A percentile compares a stretch with the other conserved stretches of the same genome.
Conservation (phyloP, 2,329 filamentous ascomycete genomes). For the Nothophaeocryptopus gaeumannii region DNA sequence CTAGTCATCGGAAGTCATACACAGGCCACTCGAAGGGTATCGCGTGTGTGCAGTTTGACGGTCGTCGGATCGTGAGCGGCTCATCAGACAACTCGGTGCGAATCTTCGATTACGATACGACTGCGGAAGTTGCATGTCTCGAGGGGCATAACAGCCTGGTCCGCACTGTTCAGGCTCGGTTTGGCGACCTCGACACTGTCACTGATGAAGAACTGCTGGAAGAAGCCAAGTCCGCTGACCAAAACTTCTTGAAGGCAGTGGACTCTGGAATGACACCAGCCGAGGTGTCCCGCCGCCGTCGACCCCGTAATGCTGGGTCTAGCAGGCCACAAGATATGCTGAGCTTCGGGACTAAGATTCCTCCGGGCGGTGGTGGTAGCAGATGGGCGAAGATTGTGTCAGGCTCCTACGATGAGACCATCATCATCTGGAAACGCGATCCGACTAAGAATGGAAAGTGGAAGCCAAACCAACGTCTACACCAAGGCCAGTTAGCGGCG, state of each 20-base stretch:
- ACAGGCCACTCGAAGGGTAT: conserved; percentile 92
- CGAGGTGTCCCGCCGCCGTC: conserved; percentile 34
- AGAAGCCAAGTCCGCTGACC: conserved; percentile 71
- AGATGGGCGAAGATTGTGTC: conserved; percentile 93
- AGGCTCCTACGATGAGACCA: conserved; percentile 91
- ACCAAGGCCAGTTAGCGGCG: conserved; percentile 27
- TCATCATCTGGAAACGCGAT: conserved; percentile 86
- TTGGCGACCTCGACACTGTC: conserved; percentile 75
- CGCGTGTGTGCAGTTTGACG: conserved; percentile 95
- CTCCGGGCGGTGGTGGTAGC: conserved; percentile 85
- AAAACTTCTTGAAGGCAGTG: conserved; percentile 64
- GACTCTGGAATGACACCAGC: conserved; percentile 43
- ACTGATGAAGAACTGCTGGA: conserved; percentile 70
- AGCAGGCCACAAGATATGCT: conserved; percentile 71
- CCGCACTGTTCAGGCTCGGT: conserved; percentile 90
- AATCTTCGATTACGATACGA: conserved; percentile 84
- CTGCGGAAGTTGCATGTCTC: conserved; percentile 84
- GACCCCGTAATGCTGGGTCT: conserved; percentile 64
- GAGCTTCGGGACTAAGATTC: conserved; percentile 79
- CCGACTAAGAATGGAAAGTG: conserved; percentile 72
- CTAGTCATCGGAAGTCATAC: conserved; percentile 53
- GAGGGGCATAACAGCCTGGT: conserved; percentile 80
- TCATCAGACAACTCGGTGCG: conserved; percentile 95
- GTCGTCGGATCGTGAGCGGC: conserved; percentile 86
- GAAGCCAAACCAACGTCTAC: conserved; percentile 66